Evolutionary conservation across 2,329 filamentous ascomycete genomes (phyloP), one percentile per base, ranked within the genome.

Genomic region (Trichophyton equinum): DNA sequence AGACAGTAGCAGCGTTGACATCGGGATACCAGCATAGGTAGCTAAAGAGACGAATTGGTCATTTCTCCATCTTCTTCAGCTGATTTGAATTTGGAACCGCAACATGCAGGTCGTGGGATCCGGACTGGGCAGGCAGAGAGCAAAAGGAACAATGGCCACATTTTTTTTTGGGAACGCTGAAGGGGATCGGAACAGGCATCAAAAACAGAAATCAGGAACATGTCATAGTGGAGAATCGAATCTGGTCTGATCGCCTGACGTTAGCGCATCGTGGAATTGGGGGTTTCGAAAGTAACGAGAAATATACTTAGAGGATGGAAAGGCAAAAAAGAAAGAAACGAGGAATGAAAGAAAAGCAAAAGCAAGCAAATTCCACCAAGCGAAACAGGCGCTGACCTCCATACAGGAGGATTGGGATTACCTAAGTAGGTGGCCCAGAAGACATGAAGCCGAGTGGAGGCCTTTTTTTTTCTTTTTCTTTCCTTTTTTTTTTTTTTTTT

Each of bases 151-250:
- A 36, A 36, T 13, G 15, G n/a, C 33, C 13, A 6, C 22, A 33
- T 13, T 53, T 13, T 53, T 27, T 49, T 30, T 47, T 59, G 33
- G 22, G 25, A 22, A 53, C 33, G 47, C 56, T 53, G 60, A 57
- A 55, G 55, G 60, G 49, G 60, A 64, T 64, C 59, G 47, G 59
- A 65, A 59, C 62, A 62, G 58, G 64, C 63, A 63, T 61, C 55
- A 44, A n/a, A 27, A 46, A 40, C 46, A 65, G 61, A 49, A 60
- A 51, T 44, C 53, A 65, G 60, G 60, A 61, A 53, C 56, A 58
- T 58, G 61, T 62, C 60, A 62, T 61, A 60, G 58, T 59, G 57
- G 61, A 56, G 61, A 62, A 46, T 47, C 55, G 38, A 57, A 59
- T 60, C 61, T 59, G 60, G 62, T 53, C 49, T 53, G 49, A 59